Evolutionary conservation across 345 rosid genomes (phyloP), one percentile per base, ranked within the genome.

Genomic region (Arabis alpina): DNA sequence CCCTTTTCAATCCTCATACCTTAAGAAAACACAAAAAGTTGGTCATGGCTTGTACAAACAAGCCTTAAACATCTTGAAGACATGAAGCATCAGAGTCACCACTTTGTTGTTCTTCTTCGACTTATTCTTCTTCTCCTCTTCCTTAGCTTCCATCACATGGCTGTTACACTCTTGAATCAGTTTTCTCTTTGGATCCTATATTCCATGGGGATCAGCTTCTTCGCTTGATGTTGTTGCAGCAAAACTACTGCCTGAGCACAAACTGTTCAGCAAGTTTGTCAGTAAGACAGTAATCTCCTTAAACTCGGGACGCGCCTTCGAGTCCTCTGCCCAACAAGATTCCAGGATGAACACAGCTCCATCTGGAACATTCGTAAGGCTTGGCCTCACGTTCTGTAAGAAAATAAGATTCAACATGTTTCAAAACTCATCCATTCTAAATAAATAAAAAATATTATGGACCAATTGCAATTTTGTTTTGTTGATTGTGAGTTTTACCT

Each of bases 251-350:
- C 14, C 14, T 48, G 79, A 10, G 54, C 76, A 25, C 3, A 71
- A 37, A 2, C 37, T 70, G 4, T 48, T 34, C 10, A 79, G 54
- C 74, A 70, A 64, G 37, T 64, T 61, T n/a, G 14, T 16, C 3
- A 87, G 74, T 58, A 59, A 34, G 6, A 34, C 60, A 4, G 70
- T 75, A 2, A 87, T 82, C 70, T 85, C 87, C 5, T 42, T 32
- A 19, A 89, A 89, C 64, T 85, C 88, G 0, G 86, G 92, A 1
- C 96, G 87, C 13, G 15, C 10, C 0, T 60, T 68, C 4, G 92
- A 78, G 56, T 89, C 86, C 32, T 59, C 62, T 42, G 74, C 81
- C 92, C 92, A 89, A 49, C 90, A 87, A 14, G 85, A 79, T 72
- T 77, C 70, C 57, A 89, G 47, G 37, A 89, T 76, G 4, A 72